A percentile compares a stretch with the other conserved stretches of the same genome.
Evolutionary conservation across 176 grass and related monocot genomes (phyloP).

Genomic region (Panicum miliaceum): DNA sequence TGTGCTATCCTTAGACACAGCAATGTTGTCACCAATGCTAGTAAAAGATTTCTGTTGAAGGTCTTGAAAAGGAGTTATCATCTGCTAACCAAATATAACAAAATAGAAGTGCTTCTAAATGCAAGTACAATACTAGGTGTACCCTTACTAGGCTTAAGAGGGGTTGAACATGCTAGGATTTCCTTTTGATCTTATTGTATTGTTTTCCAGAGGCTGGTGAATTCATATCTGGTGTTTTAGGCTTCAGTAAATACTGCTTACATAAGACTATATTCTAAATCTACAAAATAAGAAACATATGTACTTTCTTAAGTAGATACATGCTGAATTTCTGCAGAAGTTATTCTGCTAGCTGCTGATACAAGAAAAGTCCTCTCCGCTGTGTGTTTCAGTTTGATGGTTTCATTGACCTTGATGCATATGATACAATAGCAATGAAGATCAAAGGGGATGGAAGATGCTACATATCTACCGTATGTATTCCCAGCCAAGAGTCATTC

Average conservation of each 20-base stretch:
- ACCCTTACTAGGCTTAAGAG: not conserved
- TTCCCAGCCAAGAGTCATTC: not conserved
- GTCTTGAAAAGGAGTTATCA: constrained; percentile 3
- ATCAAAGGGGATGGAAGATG: constrained; percentile 91
- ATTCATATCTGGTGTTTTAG: constrained; percentile 2
- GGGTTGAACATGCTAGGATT: not conserved
- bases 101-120: constrained; percentile 7
- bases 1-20: constrained; percentile 3
- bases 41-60: not conserved
- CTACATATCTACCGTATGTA: constrained; percentile 94
- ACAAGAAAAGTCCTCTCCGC: not conserved
- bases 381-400: constrained; percentile 72
- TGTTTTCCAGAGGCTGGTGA: not conserved
- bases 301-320: not conserved
- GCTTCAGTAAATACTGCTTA: not conserved
- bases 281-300: not conserved
- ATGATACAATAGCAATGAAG: constrained; percentile 97
- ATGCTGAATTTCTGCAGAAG: not conserved
- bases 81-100: not conserved
- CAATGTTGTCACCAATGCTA: not conserved
- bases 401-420: constrained; percentile 89
- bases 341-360: constrained; percentile 23
- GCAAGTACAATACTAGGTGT: not conserved
- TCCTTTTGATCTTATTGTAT: constrained; percentile 6
- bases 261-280: not conserved